Base-by-base conservation (phyloP, 2,329 filamentous ascomycete species). In the Drechmeria coniospora region DNA sequence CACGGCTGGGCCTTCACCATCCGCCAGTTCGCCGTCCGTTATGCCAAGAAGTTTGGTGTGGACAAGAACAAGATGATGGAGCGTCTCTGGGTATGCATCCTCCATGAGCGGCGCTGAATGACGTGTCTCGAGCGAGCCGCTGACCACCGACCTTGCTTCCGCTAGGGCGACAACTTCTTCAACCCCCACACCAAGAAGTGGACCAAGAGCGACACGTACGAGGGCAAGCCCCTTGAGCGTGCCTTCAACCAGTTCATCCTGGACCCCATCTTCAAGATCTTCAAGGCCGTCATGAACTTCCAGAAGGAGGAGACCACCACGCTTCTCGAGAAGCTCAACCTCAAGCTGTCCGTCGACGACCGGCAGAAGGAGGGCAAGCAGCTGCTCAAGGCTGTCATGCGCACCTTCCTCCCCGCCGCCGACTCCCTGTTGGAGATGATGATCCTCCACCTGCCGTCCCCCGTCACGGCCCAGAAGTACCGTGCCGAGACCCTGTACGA, bases 11-110 rank as follows among this genome's bases (percentile, higher is more conserved):
- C 84, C 53, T 98, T 98, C 78, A 98, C 90, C 52, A 67, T 95
- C 68, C 82, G 90, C 55, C 90, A 98, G 65, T 98, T 98, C 63
- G 90, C 90, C 48, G 61, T 74, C 56, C 76, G 79, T 52, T 98
- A 98, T 62, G 80, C 87, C 65, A 95, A 95, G 84, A 98, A 98
- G 69, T 98, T 98, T 53, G 90, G 90, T 79, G 90, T 98, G 50
- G 87, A 98, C 77, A 86, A 86, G 63, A 79, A 77, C 69, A 95
- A 95, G 83, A 94, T 98, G 90, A 93, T 95, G 81, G 83, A 94
- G 71, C 84, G 90, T 78, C 83, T 98, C 47, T 98, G 90, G 90
- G 77, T 82, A 63, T 60, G 74, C 16, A 8, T 15, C 13, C 5
- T 8, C 28, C n/a, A n/a, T n/a, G n/a, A n/a, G n/a, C n/a, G n/a